These are phyloP conservation scores for Acaromyces ingoldii DNA, from an alignment of 1,284 basidiomycete genomes.

Conservation along the genomic window DNA sequence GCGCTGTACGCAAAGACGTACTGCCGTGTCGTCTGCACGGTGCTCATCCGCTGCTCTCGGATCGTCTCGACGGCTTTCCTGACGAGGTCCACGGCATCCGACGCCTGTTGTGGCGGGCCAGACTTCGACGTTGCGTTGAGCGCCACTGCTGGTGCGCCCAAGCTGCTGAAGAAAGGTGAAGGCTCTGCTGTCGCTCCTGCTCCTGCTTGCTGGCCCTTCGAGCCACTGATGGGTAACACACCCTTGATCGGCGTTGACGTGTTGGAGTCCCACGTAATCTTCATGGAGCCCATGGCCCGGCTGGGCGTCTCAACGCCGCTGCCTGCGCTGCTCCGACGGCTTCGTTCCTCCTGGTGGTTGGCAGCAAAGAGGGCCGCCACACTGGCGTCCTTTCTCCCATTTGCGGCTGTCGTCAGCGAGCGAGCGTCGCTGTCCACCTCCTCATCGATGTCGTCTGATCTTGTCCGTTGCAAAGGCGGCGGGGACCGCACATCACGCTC, in stretches of 20 bases:
- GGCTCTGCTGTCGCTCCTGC: background rate
- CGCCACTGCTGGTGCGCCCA: background rate
- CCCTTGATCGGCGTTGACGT: background rate
- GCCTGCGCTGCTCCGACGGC: background rate
- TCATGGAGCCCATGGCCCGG: conserved; percentile 17
- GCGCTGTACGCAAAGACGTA: conserved; percentile 47
- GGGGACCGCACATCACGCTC: conserved; percentile 28
- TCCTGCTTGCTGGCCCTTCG: background rate
- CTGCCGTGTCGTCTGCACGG: conserved; percentile 46
- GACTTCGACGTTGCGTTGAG: background rate
- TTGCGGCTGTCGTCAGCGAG: background rate
- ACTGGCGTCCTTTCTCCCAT: background rate
- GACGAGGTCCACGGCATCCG: conserved; percentile 21
- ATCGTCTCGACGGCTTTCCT: conserved; percentile 19
- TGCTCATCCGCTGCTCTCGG: conserved; percentile 48
- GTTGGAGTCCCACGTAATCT: conserved; percentile 9
- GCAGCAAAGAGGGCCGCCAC: background rate
- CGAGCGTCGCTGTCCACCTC: background rate
- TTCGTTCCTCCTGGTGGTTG: background rate
- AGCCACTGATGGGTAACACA: background rate
- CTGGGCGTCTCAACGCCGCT: conserved; percentile 12
- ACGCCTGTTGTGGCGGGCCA: background rate
- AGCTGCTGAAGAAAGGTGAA: background rate
- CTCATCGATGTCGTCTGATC: conserved; percentile 17
- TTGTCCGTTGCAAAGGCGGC: conserved; percentile 24